Percentiles rank a stretch among this genome's conserved stretches.
Conservation (phyloP, 371 early-diverging fungal species). For the Mucor circinelloides region DNA sequence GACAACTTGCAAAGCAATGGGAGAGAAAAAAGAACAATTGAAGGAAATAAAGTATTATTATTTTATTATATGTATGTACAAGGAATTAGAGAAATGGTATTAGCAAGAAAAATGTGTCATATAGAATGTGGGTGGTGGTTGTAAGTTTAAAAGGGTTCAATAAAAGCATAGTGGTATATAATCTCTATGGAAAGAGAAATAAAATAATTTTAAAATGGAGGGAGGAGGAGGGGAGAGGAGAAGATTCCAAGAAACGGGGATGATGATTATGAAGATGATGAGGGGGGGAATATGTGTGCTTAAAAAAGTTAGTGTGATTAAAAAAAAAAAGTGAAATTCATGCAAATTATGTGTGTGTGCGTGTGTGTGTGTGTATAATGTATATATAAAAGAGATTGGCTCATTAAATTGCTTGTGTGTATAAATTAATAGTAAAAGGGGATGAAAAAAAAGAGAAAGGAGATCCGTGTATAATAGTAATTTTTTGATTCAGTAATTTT, state of each 20-base stretch:
- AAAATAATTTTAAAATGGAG: neutral
- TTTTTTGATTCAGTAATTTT: constrained; percentile 3
- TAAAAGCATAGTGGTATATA: neutral
- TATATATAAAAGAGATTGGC: neutral
- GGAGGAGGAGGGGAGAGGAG: neutral
- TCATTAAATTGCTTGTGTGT: neutral
- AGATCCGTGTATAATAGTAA: neutral
- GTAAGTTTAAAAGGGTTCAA: constrained; percentile 1
- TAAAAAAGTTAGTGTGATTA: neutral
- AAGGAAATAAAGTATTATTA: neutral
- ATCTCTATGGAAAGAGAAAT: neutral
- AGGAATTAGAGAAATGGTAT: neutral
- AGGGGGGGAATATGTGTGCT: neutral
- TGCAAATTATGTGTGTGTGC: neutral
- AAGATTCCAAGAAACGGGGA: neutral
- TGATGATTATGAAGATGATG: neutral
- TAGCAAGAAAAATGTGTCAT: neutral
- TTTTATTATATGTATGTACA: neutral
- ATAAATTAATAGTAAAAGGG: neutral
- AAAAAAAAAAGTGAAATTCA: neutral
- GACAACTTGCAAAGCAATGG: constrained; percentile 28
- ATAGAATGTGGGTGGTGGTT: neutral
- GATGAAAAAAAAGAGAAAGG: neutral
- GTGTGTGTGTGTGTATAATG: neutral
- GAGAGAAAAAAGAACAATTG: constrained; percentile 11